A percentile compares a stretch with the other conserved stretches of the same genome.
Evolutionary conservation across 371 early-diverging fungal species (phyloP).

Genomic region (Mucor circinelloides): DNA sequence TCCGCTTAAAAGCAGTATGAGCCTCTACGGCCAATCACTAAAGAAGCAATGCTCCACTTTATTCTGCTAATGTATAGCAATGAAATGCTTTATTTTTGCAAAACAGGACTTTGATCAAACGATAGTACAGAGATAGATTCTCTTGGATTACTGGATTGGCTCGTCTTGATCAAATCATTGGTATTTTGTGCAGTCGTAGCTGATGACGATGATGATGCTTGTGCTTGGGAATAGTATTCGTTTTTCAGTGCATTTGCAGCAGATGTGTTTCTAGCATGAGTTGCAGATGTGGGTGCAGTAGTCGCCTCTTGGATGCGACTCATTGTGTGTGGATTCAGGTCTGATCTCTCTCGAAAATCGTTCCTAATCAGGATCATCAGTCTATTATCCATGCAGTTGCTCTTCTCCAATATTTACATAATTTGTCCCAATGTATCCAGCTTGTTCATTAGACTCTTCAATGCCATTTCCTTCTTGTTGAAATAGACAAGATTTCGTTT

Average conservation of each 20-base stretch:
- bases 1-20: neutral
- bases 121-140: neutral
- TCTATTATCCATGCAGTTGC: neutral
- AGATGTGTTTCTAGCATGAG: neutral
- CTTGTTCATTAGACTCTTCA: constrained; percentile 18
- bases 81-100: neutral
- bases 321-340: constrained; percentile 17
- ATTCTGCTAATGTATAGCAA: neutral
- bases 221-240: neutral
- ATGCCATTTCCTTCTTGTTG: constrained; percentile 12
- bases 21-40: neutral
- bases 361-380: constrained; percentile 4
- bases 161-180: neutral
- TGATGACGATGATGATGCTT: neutral
- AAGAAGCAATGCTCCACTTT: neutral
- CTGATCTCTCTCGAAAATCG: constrained; percentile 13
- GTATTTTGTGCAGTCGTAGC: neutral
- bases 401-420: neutral
- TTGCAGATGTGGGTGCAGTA: neutral
- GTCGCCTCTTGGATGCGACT: neutral
- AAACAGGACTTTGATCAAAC: neutral
- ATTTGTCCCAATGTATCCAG: constrained; percentile 16
- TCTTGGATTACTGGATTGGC: neutral
- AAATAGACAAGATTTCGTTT: constrained; percentile 9
- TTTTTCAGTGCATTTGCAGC: neutral